Conservation (phyloP, 176 grass and related monocot genomes). For the Chrysopogon serrulatus region DNA sequence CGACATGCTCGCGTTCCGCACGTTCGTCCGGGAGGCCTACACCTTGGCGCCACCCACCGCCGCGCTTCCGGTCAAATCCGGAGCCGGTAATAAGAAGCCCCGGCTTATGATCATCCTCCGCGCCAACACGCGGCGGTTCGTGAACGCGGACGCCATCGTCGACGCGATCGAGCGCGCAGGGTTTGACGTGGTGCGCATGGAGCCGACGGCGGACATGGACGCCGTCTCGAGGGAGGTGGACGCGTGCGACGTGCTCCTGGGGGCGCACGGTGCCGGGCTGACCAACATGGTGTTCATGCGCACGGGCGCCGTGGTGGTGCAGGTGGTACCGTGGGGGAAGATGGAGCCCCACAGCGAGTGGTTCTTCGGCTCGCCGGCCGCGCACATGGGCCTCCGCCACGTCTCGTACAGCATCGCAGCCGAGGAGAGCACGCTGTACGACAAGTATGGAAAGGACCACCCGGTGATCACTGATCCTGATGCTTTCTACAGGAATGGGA, state of each 20-base stretch:
- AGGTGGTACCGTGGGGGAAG: neutral
- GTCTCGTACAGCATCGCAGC: constrained; percentile 21
- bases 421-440: constrained; percentile 36
- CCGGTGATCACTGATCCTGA: constrained; percentile 23
- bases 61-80: neutral
- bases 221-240: neutral
- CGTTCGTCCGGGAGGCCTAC: neutral
- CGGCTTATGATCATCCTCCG: constrained; percentile 8
- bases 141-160: constrained; percentile 1
- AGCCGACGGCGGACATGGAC: neutral
- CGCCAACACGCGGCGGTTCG: constrained; percentile 1
- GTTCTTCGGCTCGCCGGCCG: constrained; percentile 25
- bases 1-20: neutral
- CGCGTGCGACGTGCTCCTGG: constrained; percentile 2
- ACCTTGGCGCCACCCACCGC: neutral
- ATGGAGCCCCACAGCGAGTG: constrained; percentile 15
- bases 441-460: neutral
- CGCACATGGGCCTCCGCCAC: constrained; percentile 14
- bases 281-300: constrained; percentile 19
- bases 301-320: constrained; percentile 6
- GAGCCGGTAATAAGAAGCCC: neutral
- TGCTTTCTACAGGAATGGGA: neutral
- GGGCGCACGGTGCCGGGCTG: constrained; percentile 12
- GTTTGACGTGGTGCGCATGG: neutral
- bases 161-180: neutral